These are phyloP conservation scores for Fomitopsis schrenkii DNA, from an alignment of 1,284 basidiomycete genomes.

Conservation along the genomic window DNA sequence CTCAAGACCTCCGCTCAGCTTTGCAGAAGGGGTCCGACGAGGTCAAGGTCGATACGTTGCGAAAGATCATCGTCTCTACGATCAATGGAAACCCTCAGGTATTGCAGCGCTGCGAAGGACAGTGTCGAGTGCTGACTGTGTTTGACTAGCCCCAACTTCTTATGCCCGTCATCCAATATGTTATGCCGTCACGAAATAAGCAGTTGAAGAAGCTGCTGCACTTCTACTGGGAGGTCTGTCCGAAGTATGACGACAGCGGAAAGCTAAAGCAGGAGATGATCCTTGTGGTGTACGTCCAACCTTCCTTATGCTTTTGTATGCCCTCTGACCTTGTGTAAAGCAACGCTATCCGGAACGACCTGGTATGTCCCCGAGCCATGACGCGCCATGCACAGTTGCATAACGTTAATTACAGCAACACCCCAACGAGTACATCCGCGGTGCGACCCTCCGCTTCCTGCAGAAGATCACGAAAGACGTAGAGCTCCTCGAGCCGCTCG, in stretches of 20 bases:
- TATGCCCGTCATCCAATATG: slow-evolving; percentile 99
- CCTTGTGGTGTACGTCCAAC: slow-evolving; percentile 81
- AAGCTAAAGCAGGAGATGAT: slow-evolving; percentile 99
- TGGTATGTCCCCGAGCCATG: slow-evolving; percentile 46
- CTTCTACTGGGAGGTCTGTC: slow-evolving; percentile 99
- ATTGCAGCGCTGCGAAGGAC: slow-evolving; percentile 16
- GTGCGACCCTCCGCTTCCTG: slow-evolving; percentile 93
- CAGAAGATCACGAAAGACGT: slow-evolving; percentile 94
- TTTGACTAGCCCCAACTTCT: slow-evolving; percentile 72
- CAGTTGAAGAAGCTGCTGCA: slow-evolving; percentile 97
- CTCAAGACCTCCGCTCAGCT: slow-evolving; percentile 79
- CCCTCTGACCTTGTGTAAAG: slow-evolving; percentile 37
- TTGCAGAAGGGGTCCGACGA: slow-evolving; percentile 98
- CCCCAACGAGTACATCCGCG: slow-evolving; percentile 99
- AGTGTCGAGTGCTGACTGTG: neutral
- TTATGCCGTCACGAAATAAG: slow-evolving; percentile 94
- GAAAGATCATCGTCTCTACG: slow-evolving; percentile 93
- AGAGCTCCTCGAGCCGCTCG: slow-evolving; percentile 94
- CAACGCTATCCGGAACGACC: slow-evolving; percentile 96
- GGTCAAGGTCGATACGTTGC: slow-evolving; percentile 95
- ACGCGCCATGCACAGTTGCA: neutral
- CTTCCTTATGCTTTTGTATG: neutral
- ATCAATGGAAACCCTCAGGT: slow-evolving; percentile 92
- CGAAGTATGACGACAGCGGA: slow-evolving; percentile 95
- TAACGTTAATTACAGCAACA: slow-evolving; percentile 74